These are phyloP conservation scores for Sporothrix euskadiensis DNA, from an alignment of 2,329 filamentous ascomycete genomes.

Conservation along the genomic window DNA sequence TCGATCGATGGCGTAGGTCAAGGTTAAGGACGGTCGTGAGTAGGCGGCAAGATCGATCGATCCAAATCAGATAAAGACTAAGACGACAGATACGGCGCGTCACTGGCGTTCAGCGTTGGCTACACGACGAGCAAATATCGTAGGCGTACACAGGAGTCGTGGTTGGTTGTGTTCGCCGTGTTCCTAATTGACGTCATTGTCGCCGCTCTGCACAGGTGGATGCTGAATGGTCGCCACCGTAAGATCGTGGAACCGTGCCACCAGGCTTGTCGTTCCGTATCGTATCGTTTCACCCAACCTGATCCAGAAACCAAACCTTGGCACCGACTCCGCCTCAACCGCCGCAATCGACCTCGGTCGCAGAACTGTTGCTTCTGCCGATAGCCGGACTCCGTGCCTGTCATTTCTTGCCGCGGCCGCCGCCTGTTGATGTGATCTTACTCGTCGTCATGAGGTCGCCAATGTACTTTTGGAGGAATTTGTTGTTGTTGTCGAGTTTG, in stretches of 20 bases:
- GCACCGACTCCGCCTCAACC: background rate
- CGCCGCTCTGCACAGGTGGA: background rate
- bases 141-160: background rate
- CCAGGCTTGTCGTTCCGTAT: background rate
- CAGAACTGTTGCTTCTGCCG: background rate
- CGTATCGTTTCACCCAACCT: background rate
- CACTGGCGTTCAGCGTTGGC: background rate
- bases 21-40: background rate
- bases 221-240: conserved; percentile 14
- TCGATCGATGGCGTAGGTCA: background rate
- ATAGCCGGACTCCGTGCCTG: background rate
- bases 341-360: background rate
- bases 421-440: conserved; percentile 63
- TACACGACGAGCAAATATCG: background rate
- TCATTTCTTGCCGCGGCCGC: conserved; percentile 57
- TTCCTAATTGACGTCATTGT: conserved; percentile 2
- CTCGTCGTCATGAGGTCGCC: conserved; percentile 90
- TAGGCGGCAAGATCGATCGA: background rate
- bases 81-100: background rate
- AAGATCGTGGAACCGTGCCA: background rate
- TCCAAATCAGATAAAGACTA: background rate
- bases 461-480: conserved; percentile 96
- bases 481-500: conserved; percentile 95
- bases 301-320: background rate
- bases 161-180: background rate